Base-by-base conservation (phyloP, 1,139 yeast species). In the Debaryomyces fabryi region DNA sequence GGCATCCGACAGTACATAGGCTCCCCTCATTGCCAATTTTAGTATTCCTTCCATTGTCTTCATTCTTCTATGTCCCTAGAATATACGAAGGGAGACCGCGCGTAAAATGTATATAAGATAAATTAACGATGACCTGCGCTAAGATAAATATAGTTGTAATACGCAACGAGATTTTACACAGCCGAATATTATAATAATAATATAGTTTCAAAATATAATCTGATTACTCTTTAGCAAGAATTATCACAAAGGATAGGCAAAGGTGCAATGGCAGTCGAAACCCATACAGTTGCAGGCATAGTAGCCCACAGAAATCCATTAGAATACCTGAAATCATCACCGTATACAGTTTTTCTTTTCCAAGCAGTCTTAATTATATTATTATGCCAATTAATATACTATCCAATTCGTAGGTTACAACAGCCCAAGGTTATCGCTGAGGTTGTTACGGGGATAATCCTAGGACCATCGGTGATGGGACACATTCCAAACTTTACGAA, bases 381-480 rank as follows among this genome's bases (percentile, higher is more conserved):
- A 25, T 62, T 82, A 39, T 82, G 85, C 50, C 82, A 82, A 46
- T 27, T 82, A 4, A 58, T 87, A 5, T 84, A 86, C 58, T 68
- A 72, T 43, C 89, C 91, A 0, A 66, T 87, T 21, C 72, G 82
- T 9, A 74, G 65, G 51, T 60, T 87, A 38, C 82, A 81, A 55
- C 93, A 88, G 62, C 96, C 95, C 0, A 74, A 83, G 49, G 95
- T 87, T 38, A 86, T 87, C 48, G 88, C 91, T 6, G 95, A 87
- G 59, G 93, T 87, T 46, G 72, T 87, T 13, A 75, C 89, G 0
- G 96, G 95, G 16, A 83, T 88, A 43, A 57, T 87, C 1, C 66
- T 88, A 47, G 92, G 92, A 0, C 90, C 90, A 1, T 67, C 82
- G 1, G 92, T 80, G 1, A 66, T 88, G 69, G 95, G 93, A 2